Base-by-base conservation (phyloP, 352 stramenopile genomes). In the Blastocystis sp. region DNA sequence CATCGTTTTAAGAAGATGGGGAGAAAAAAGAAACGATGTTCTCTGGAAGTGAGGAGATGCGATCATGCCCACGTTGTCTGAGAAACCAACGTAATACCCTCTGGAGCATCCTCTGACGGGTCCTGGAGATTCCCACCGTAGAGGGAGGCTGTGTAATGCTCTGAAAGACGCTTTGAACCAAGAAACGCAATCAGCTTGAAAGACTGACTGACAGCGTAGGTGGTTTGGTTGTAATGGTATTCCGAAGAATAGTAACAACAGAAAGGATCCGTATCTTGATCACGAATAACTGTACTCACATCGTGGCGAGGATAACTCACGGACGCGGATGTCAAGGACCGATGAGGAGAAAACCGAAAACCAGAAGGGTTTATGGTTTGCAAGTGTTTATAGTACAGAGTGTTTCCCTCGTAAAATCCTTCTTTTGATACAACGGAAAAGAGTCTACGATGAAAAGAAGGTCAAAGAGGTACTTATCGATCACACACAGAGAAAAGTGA, bases 81-180 rank as follows among this genome's bases (percentile, higher is more conserved):
- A 44, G 69, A 81, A 42, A 81, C 51, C 21, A 81, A n/a, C 1
- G 69, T 81, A 8, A 81, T 57, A 63, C 38, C 51, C 29, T 24
- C 14, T 24, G 63, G 21, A 53, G 34, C 46, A 16, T 36, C 21
- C 0, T 29, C 6, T 51, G 18, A 29, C 24, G 42, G 34, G 2
- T 38, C 29, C 8, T 75, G 8, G 18, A 9, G 14, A 3, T 0
- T 29, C n/a, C 63, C 63, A 3, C 11, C n/a, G 21, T 11, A 18
- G 46, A 14, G 18, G 9, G 40, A 24, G 7, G 16, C 18, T 4
- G 42, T 29, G 21, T 34, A n/a, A 48, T n/a, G 11, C 4, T 75
- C 42, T n/a, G 51, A 14, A 6, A 51, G 18, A 24, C 29, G 42
- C 24, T 3, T 51, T n/a, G 63, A 75, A 0, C 63, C 63, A 2